A percentile compares a stretch with the other conserved stretches of the same genome.
Evolutionary conservation across 2,329 filamentous ascomycete genomes (phyloP).

Genomic region (Diplodia mutila): DNA sequence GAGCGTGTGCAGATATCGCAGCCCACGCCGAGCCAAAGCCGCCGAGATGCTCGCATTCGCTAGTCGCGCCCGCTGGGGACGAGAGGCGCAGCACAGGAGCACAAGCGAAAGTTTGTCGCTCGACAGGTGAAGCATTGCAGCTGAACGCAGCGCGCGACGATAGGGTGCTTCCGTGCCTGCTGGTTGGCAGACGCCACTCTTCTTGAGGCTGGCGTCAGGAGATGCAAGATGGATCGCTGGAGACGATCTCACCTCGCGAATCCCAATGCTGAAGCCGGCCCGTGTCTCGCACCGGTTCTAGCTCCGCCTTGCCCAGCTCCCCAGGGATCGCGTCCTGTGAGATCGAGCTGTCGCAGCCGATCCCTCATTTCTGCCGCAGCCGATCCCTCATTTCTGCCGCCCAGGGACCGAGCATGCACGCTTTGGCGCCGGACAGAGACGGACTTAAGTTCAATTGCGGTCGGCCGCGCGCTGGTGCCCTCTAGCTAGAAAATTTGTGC

Average conservation of each 20-base stretch:
- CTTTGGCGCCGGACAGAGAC: not conserved
- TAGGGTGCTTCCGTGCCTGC: not conserved
- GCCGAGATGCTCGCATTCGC: too few species aligned
- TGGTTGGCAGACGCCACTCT: slow-evolving; percentile 15
- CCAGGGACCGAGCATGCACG: not conserved
- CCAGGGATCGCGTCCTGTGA: too few species aligned
- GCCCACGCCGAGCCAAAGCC: too few species aligned
- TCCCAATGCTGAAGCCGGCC: not conserved
- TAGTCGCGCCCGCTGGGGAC: not conserved
- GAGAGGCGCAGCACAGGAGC: not conserved
- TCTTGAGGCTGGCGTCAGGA: too few species aligned
- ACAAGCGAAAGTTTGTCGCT: not conserved
- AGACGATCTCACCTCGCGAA: not conserved
- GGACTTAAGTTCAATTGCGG: not conserved
- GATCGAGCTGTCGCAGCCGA: too few species aligned
- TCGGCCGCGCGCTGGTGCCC: not conserved
- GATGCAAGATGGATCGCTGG: too few species aligned
- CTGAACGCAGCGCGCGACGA: not conserved
- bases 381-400: not conserved
- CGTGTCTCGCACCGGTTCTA: not conserved
- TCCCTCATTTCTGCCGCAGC: too few species aligned
- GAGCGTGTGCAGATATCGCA: not conserved
- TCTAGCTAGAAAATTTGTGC: slow-evolving; percentile 7
- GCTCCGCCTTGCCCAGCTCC: not conserved
- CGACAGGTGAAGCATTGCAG: not conserved